These are phyloP conservation scores for Halophytophthora polymorphica DNA, from an alignment of 352 stramenopile species.

Conservation along the genomic window DNA sequence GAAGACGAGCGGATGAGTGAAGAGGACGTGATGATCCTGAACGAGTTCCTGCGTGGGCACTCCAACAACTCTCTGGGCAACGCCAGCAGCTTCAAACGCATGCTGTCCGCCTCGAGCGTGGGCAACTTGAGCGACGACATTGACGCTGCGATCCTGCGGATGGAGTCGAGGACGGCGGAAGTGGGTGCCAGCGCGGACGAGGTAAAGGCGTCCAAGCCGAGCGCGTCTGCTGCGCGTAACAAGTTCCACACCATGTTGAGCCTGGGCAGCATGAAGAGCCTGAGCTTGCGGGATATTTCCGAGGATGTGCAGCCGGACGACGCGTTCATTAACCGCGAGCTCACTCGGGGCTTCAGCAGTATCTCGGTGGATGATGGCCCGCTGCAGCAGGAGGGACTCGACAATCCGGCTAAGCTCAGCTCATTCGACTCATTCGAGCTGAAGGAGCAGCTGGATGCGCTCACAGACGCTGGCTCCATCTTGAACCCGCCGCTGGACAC, in stretches of 20 bases:
- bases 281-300: slow-evolving; percentile 49
- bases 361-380: slow-evolving; percentile 35
- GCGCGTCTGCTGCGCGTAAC: slow-evolving; percentile 12
- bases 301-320: slow-evolving; percentile 48
- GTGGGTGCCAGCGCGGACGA: slow-evolving; percentile 10
- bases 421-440: slow-evolving; percentile 32
- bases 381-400: slow-evolving; percentile 31
- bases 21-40: slow-evolving; percentile 61
- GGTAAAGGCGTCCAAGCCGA: slow-evolving; percentile 18
- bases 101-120: slow-evolving; percentile 35
- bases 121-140: slow-evolving; percentile 28
- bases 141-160: slow-evolving; percentile 29
- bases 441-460: slow-evolving; percentile 32
- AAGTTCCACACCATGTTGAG: slow-evolving; percentile 51
- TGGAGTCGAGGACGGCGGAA: slow-evolving; percentile 21
- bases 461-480: slow-evolving; percentile 34
- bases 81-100: slow-evolving; percentile 29
- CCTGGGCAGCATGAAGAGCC: slow-evolving; percentile 48
- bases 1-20: slow-evolving; percentile 50
- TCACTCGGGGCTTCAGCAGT: slow-evolving; percentile 46
- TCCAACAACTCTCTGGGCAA: slow-evolving; percentile 43
- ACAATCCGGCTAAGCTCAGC: slow-evolving; percentile 28
- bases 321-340: slow-evolving; percentile 42
- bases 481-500: slow-evolving; percentile 28
- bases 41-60: slow-evolving; percentile 51